These are phyloP conservation scores for Trichoderma gamsii DNA, from an alignment of 495 filamentous ascomycete species.

Conservation along the genomic window DNA sequence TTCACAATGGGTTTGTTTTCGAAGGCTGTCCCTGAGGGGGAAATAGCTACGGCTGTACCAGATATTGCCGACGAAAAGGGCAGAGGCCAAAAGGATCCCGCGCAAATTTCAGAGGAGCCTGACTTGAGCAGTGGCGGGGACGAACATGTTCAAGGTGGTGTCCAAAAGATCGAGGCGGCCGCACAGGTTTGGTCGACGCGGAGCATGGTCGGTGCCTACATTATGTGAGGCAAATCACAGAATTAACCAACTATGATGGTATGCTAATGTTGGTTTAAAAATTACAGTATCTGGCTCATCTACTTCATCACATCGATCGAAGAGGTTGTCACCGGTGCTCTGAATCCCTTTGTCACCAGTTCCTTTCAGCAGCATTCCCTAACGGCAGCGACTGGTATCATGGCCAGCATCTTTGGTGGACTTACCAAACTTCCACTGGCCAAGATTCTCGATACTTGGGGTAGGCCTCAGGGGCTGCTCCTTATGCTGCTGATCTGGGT, in stretches of 20 bases:
- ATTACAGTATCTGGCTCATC: slow-evolving; percentile 34
- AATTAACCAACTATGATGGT: background rate
- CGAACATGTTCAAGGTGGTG: slow-evolving; percentile 30
- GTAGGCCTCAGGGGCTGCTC: slow-evolving; percentile 33
- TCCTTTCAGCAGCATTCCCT: slow-evolving; percentile 34
- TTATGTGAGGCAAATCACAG: background rate
- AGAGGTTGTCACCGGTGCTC: slow-evolving; percentile 28
- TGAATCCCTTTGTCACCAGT: slow-evolving; percentile 35
- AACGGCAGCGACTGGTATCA: slow-evolving; percentile 29
- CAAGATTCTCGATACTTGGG: slow-evolving; percentile 54
- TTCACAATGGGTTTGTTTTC: background rate
- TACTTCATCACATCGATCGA: slow-evolving; percentile 38
- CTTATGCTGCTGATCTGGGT: slow-evolving; percentile 27
- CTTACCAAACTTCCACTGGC: slow-evolving; percentile 49
- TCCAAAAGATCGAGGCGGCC: slow-evolving; percentile 38
- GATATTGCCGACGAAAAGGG: background rate
- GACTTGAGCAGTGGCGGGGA: background rate
- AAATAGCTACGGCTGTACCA: background rate
- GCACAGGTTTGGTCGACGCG: slow-evolving; percentile 37
- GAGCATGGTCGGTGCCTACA: slow-evolving; percentile 31
- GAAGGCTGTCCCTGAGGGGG: background rate
- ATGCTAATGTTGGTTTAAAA: background rate
- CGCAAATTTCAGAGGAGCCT: background rate
- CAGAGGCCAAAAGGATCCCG: background rate
- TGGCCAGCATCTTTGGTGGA: slow-evolving; percentile 49